phyloP scores from a whole-genome alignment of 176 grass and related monocot genomes.

The Aegilops speltoides region DNA sequence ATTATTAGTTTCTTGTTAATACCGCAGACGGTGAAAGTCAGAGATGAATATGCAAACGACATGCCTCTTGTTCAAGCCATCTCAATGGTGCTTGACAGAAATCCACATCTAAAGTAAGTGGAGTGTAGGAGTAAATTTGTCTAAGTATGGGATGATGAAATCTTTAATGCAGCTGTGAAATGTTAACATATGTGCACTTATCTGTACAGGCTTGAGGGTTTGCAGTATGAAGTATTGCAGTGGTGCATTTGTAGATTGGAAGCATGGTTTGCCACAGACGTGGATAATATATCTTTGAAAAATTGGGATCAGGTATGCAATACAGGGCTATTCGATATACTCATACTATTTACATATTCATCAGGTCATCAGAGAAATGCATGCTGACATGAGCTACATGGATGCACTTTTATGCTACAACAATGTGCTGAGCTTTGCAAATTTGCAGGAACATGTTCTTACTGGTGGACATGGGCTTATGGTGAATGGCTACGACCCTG shows the following conservation, averaged over 20 bases:
- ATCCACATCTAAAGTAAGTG: constrained; percentile 77
- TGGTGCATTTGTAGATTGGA: constrained; percentile 98
- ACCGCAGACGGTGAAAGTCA: constrained; percentile 76
- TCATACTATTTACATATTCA: neutral
- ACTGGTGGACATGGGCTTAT: constrained; percentile 97
- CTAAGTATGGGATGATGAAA: neutral
- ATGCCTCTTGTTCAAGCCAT: constrained; percentile 93
- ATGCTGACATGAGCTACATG: neutral
- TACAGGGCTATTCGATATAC: neutral
- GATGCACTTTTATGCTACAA: neutral
- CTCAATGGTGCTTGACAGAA: constrained; percentile 77
- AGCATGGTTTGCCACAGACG: constrained; percentile 95
- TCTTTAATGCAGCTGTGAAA: neutral
- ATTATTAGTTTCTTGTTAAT: constrained; percentile 20
- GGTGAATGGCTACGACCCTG: constrained; percentile 96
- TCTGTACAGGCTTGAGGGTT: constrained; percentile 61
- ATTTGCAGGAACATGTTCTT: constrained; percentile 94
- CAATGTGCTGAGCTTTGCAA: constrained; percentile 10
- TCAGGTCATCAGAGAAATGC: neutral
- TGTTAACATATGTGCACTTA: constrained; percentile 25
- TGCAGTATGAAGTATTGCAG: constrained; percentile 89
- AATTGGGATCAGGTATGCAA: constrained; percentile 93
- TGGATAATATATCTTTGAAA: constrained; percentile 86
- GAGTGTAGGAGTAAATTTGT: neutral
- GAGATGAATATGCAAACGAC: constrained; percentile 77